phyloP scores from a whole-genome alignment of 2,329 filamentous ascomycete genomes.

The Lasiodiplodia gonubiensis region DNA sequence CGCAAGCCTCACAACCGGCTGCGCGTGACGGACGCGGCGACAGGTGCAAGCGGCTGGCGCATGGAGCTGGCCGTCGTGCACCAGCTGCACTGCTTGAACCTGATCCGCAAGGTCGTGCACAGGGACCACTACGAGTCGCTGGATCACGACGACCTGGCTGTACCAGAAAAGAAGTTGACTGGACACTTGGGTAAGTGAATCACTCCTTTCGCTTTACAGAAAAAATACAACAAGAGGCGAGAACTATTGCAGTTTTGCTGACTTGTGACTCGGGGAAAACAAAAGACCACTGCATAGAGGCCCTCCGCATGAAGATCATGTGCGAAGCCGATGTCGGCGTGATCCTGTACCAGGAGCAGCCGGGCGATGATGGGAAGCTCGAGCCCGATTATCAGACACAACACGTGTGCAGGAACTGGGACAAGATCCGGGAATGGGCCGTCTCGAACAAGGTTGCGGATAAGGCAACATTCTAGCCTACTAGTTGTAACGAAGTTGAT shows the following conservation, averaged over 20 bases:
- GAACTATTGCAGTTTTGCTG: background rate
- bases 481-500: conserved; percentile 2
- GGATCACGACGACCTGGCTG: conserved; percentile 37
- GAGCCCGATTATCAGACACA: conserved; percentile 41
- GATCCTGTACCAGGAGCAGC: conserved; percentile 34
- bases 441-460: conserved; percentile 41
- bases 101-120: conserved; percentile 43
- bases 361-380: conserved; percentile 32
- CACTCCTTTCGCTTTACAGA: background rate
- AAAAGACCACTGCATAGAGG: conserved; percentile 44
- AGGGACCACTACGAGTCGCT: conserved; percentile 40
- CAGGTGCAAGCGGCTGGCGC: conserved; percentile 50
- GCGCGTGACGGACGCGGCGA: conserved; percentile 61
- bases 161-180: conserved; percentile 31
- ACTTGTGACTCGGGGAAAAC: background rate
- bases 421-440: conserved; percentile 42
- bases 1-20: conserved; percentile 59
- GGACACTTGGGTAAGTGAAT: conserved; percentile 9
- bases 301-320: conserved; percentile 46
- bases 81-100: conserved; percentile 45
- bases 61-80: conserved; percentile 37
- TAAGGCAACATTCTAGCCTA: conserved; percentile 19
- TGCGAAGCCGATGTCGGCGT: conserved; percentile 44
- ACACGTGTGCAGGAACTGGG: conserved; percentile 44
- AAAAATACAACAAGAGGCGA: too few species aligned